These are phyloP conservation scores for Ustulina deusta DNA, from an alignment of 2,329 filamentous ascomycete genomes.

Conservation along the genomic window DNA sequence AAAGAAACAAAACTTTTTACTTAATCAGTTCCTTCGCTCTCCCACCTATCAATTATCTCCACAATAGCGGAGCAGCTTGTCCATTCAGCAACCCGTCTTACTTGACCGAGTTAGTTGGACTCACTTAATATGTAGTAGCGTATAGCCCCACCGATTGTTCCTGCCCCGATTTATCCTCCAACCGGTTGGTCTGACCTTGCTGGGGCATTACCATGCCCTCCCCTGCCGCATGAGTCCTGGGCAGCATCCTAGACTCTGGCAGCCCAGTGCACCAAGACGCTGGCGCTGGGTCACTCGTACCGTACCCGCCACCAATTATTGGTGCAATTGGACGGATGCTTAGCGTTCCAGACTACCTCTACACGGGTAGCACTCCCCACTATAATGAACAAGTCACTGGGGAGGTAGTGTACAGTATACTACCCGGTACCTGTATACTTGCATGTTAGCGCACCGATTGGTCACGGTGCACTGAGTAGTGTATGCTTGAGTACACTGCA, in stretches of 20 bases:
- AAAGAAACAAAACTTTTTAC: neutral
- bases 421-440: neutral
- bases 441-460: slow-evolving; percentile 9
- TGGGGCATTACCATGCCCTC: slow-evolving; percentile 7
- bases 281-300: slow-evolving; percentile 34
- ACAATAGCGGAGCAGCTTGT: slow-evolving; percentile 20
- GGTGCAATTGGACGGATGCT: slow-evolving; percentile 13
- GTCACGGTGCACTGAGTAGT: neutral
- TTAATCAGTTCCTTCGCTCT: slow-evolving; percentile 7
- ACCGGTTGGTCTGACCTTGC: slow-evolving; percentile 16
- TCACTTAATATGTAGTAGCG: neutral
- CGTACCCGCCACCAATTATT: slow-evolving; percentile 22
- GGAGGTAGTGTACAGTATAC: neutral
- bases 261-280: slow-evolving; percentile 27
- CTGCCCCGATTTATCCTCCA: slow-evolving; percentile 6
- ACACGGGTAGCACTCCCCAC: slow-evolving; percentile 4
- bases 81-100: slow-evolving; percentile 11
- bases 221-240: slow-evolving; percentile 16
- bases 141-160: slow-evolving; percentile 18
- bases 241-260: slow-evolving; percentile 9
- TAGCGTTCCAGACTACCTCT: slow-evolving; percentile 9
- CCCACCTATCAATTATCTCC: slow-evolving; percentile 1
- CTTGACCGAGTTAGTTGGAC: slow-evolving; percentile 15
- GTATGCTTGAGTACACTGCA: neutral
- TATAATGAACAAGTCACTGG: neutral